phyloP scores from a whole-genome alignment of 129 eudicot genomes.

The Pittosporum tobira region DNA sequence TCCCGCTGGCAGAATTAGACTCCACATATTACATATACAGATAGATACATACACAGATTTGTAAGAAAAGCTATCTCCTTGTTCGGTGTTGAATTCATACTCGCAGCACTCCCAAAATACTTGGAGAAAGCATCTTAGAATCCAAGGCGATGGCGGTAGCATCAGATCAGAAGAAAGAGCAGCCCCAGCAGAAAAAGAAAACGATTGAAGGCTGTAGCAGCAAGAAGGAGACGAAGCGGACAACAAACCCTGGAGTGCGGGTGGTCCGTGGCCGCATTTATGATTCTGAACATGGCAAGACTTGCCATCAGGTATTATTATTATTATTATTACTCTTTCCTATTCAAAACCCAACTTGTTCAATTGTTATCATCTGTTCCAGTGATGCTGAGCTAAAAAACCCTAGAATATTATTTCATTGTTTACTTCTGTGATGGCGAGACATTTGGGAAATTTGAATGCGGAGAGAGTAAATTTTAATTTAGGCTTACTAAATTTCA shows the following conservation, averaged over 20 bases:
- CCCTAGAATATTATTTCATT: not conserved
- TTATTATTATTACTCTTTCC: not conserved
- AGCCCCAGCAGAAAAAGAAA: conserved; percentile 3
- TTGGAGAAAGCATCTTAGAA: not conserved
- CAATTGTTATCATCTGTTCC: too few species aligned
- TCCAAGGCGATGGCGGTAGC: conserved; percentile 42
- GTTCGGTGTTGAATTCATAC: not conserved
- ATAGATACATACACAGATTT: not conserved
- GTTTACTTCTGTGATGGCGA: not conserved
- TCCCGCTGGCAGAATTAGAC: not conserved
- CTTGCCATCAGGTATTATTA: conserved; percentile 68
- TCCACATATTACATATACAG: not conserved
- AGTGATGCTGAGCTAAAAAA: too few species aligned
- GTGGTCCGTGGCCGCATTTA: conserved; percentile 44
- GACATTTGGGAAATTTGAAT: not conserved
- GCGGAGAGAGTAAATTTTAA: too few species aligned
- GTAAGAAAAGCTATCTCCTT: not conserved
- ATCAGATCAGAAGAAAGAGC: not conserved
- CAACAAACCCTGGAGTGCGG: conserved; percentile 45
- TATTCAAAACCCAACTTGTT: too few species aligned
- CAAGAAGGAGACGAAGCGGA: conserved; percentile 29
- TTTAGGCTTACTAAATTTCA: not conserved
- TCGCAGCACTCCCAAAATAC: not conserved
- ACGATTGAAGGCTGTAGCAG: not conserved
- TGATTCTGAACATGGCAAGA: conserved; percentile 57